These are phyloP conservation scores for Diaporthe velutina DNA, from an alignment of 2,329 filamentous ascomycete genomes.

Conservation along the genomic window DNA sequence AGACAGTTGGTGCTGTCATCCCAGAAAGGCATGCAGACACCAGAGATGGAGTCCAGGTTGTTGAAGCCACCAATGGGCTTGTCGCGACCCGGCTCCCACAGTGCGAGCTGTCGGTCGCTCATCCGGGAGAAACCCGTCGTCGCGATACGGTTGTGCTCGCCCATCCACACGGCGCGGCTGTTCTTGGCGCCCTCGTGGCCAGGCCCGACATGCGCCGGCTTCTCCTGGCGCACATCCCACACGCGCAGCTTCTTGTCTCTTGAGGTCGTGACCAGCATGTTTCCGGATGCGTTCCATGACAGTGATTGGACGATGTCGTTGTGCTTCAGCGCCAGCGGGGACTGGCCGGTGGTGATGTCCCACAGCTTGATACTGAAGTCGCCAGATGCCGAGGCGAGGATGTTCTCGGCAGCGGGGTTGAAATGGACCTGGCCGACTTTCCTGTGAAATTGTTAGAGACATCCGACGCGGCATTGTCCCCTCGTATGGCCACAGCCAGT, in stretches of 20 bases:
- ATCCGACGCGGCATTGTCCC: neutral
- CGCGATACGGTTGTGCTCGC: slow-evolving; percentile 94
- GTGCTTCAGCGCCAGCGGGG: slow-evolving; percentile 84
- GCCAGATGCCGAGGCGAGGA: slow-evolving; percentile 94
- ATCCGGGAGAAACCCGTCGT: slow-evolving; percentile 98
- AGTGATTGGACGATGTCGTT: slow-evolving; percentile 94
- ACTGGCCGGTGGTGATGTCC: slow-evolving; percentile 86
- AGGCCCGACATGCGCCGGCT: slow-evolving; percentile 83
- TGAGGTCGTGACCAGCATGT: slow-evolving; percentile 89
- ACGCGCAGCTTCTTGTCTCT: slow-evolving; percentile 98
- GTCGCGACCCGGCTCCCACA: slow-evolving; percentile 91
- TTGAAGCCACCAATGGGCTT: slow-evolving; percentile 93
- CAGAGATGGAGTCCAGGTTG: slow-evolving; percentile 93
- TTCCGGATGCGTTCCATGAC: slow-evolving; percentile 93
- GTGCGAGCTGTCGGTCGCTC: slow-evolving; percentile 95
- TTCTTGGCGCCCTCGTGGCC: slow-evolving; percentile 97
- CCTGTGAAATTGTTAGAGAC: slow-evolving; percentile 60
- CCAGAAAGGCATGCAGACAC: slow-evolving; percentile 99
- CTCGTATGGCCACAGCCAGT: slow-evolving; percentile 34
- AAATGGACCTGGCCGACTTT: slow-evolving; percentile 99
- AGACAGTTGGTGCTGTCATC: slow-evolving; percentile 92
- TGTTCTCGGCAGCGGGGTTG: slow-evolving; percentile 95
- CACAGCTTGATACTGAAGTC: slow-evolving; percentile 96
- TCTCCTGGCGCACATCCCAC: slow-evolving; percentile 97
- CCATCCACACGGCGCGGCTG: slow-evolving; percentile 96